Conservation (phyloP, 257 asterid genomes). For the Scutellaria barbata region DNA sequence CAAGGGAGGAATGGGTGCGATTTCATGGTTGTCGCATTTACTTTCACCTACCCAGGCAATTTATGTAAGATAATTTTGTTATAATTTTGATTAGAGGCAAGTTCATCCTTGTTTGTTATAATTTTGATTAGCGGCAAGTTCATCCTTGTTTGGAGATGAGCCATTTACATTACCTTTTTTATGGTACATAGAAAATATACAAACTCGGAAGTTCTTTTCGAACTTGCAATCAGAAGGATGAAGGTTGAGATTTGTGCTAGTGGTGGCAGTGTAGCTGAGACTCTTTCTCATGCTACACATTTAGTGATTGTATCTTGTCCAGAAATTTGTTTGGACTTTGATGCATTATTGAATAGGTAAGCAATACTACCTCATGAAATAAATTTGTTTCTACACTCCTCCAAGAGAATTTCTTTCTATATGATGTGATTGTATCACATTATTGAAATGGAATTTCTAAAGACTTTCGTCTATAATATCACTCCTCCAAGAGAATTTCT, state of each 20-base stretch:
- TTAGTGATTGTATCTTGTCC: conserved; percentile 60
- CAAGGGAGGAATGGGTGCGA: conserved; percentile 76
- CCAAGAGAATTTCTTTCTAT: not conserved
- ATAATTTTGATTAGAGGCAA: conserved; percentile 21
- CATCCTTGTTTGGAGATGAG: conserved; percentile 29
- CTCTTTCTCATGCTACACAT: conserved; percentile 78
- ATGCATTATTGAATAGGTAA: conserved; percentile 61
- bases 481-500: not conserved
- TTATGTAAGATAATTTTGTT: conserved; percentile 52
- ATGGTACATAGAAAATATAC: conserved; percentile 46
- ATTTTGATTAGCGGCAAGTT: conserved; percentile 20
- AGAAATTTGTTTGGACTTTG: conserved; percentile 51
- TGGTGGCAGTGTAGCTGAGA: conserved; percentile 70
- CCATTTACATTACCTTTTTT: conserved; percentile 28
- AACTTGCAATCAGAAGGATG: conserved; percentile 76
- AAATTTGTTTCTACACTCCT: not conserved
- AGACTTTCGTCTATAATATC: no score
- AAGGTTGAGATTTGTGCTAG: conserved; percentile 69
- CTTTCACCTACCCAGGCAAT: conserved; percentile 61
- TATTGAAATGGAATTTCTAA: not conserved
- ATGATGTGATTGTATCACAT: not conserved
- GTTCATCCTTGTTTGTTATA: conserved; percentile 30
- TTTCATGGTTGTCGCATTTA: conserved; percentile 80
- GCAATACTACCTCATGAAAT: conserved; percentile 20
- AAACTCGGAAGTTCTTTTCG: conserved; percentile 61